Conservation (phyloP, 495 filamentous ascomycete genomes). For the Talaromyces thailandensis region DNA sequence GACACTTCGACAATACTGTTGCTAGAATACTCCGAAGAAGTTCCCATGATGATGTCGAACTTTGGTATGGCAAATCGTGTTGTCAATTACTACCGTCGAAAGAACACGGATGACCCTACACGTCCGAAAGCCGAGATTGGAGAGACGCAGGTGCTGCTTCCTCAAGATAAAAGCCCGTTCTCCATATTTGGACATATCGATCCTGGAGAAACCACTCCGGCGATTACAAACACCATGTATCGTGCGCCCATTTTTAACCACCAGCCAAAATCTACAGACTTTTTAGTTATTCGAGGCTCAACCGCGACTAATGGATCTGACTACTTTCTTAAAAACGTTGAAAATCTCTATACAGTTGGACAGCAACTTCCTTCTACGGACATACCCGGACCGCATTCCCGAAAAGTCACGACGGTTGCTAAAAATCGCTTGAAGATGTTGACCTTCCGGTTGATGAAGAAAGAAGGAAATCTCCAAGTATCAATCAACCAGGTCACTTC, state of each 20-base stretch:
- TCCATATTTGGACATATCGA: conserved; percentile 89
- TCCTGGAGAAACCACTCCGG: conserved; percentile 77
- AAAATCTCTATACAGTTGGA: conserved; percentile 81
- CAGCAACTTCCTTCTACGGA: conserved; percentile 88
- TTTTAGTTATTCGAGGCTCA: conserved; percentile 71
- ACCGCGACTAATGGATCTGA: conserved; percentile 63
- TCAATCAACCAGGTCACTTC: conserved; percentile 71
- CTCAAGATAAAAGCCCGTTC: conserved; percentile 92
- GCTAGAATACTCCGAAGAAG: conserved; percentile 93
- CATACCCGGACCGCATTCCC: conserved; percentile 84
- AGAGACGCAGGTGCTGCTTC: conserved; percentile 75
- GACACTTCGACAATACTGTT: conserved; percentile 83
- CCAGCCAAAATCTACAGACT: conserved; percentile 67
- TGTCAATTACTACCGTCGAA: conserved; percentile 92
- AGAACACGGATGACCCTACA: conserved; percentile 65
- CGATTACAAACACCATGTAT: conserved; percentile 92
- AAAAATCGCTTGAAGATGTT: conserved; percentile 97
- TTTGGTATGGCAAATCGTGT: conserved; percentile 94
- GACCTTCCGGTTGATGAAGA: conserved; percentile 73
- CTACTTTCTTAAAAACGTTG: conserved; percentile 79
- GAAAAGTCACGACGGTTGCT: conserved; percentile 86
- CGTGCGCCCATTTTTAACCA: conserved; percentile 90
- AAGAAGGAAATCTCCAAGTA: conserved; percentile 57
- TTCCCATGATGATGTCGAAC: conserved; percentile 82
- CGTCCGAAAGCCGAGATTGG: conserved; percentile 73